Base-by-base conservation (phyloP, 2,329 filamentous ascomycete species). In the Zymoseptoria tritici region DNA sequence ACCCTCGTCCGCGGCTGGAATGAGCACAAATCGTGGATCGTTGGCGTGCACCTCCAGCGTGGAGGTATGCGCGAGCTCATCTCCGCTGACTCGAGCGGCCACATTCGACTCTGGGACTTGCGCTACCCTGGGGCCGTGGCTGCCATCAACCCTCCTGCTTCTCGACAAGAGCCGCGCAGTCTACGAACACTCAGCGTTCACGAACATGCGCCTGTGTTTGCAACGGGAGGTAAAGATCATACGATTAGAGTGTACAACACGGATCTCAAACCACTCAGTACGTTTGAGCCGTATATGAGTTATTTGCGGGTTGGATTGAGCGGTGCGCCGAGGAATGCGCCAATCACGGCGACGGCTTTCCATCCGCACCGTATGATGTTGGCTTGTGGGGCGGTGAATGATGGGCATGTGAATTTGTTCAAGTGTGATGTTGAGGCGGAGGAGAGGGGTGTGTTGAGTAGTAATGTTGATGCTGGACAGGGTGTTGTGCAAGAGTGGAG, bases 1-100 rank as follows among this genome's bases (percentile, higher is more conserved):
- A 89, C 89, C 19, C 97, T 97, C 92, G 88, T 97, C 58, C 90
- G 89, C 75, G 92, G 93, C 67, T 99, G 94, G 93, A 94, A 95
- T 72, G 91, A 97, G 69, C 93, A 97, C 71, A 86, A 88, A 62
- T 90, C 95, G 68, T 99, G 94, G 94, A 87, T 99, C 74, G 92
- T 91, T 69, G 94, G 90, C 66, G 91, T 96, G 13, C 94, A 97
- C 72, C 91, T 99, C 85, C 94, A 99, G 76, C 89, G 94, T 51
- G 94, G 94, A 62, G 94, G 94, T 2, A 86, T 96, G 74, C 83
- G 94, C 60, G 94, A 99, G 75, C 82, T 99, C 50, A 81, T 99
- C 57, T 93, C 88, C 51, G 94, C 91, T 20, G 95, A 91, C 71
- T 85, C 91, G 53, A 94, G 96, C 70, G 94, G 94, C 62, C 94